phyloP scores from a whole-genome alignment of 2,329 filamentous ascomycete species.

The Xylaria digitata region DNA sequence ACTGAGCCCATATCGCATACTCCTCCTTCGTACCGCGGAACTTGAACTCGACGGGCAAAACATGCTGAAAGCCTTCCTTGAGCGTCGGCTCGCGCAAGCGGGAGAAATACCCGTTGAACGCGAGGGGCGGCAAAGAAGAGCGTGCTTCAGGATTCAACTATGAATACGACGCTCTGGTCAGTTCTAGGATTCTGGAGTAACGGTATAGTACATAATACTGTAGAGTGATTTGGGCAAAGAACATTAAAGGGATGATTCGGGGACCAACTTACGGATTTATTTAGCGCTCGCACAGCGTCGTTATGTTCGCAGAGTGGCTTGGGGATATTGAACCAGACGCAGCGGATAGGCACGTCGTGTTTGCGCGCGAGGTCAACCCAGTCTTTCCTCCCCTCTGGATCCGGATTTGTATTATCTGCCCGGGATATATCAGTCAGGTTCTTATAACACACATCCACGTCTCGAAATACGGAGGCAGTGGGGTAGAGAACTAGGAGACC shows the following conservation, averaged over 20 bases:
- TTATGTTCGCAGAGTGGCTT: conserved; percentile 83
- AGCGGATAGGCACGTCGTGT: conserved; percentile 79
- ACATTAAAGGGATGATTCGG: background rate
- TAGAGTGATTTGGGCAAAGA: conserved; percentile 10
- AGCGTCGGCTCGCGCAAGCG: conserved; percentile 78
- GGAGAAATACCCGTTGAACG: conserved; percentile 80
- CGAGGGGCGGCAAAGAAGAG: conserved; percentile 77
- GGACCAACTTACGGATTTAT: conserved; percentile 53
- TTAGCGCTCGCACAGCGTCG: conserved; percentile 81
- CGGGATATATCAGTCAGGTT: background rate
- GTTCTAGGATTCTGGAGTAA: background rate
- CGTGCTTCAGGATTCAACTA: conserved; percentile 87
- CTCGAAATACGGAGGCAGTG: background rate
- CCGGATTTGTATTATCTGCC: conserved; percentile 94
- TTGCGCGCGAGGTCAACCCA: conserved; percentile 83
- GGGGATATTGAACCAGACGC: conserved; percentile 83
- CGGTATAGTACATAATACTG: background rate
- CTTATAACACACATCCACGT: background rate
- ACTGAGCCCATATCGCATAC: conserved; percentile 77
- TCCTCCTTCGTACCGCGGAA: conserved; percentile 78
- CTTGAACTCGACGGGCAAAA: conserved; percentile 79
- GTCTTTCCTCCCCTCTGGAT: conserved; percentile 77
- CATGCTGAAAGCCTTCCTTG: conserved; percentile 85
- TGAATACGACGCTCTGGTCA: background rate
- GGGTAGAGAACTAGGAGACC: background rate